Conservation (phyloP, 805 yeast species). For the Debaryomyces hansenii region DNA sequence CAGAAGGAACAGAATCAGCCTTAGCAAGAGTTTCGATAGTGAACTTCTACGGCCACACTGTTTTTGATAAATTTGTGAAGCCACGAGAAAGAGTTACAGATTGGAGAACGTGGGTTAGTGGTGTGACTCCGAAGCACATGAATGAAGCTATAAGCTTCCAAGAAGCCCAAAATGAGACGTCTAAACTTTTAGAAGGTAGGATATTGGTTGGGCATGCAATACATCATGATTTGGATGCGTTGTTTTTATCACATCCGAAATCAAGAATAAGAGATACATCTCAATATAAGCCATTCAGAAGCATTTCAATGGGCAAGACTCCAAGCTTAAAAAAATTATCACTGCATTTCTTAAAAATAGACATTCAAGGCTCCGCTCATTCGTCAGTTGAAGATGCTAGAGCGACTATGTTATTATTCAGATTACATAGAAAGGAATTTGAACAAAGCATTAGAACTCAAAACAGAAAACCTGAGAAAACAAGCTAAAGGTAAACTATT, state of each 20-base stretch:
- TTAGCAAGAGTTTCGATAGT: slow-evolving; percentile 88
- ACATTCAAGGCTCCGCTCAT: slow-evolving; percentile 75
- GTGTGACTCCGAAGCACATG: slow-evolving; percentile 73
- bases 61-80: slow-evolving; percentile 72
- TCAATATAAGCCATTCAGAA: slow-evolving; percentile 54
- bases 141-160: slow-evolving; percentile 62
- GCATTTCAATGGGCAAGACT: slow-evolving; percentile 62
- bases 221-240: slow-evolving; percentile 70
- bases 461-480: not conserved
- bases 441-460: slow-evolving; percentile 36
- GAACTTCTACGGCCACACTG: slow-evolving; percentile 70
- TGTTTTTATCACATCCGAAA: slow-evolving; percentile 68
- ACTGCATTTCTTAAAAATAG: slow-evolving; percentile 52
- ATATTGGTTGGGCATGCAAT: slow-evolving; percentile 85
- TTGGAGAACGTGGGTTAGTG: slow-evolving; percentile 93
- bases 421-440: slow-evolving; percentile 60
- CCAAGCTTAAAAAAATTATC: slow-evolving; percentile 73
- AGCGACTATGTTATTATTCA: slow-evolving; percentile 81
- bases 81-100: slow-evolving; percentile 79
- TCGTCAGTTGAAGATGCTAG: slow-evolving; percentile 90
- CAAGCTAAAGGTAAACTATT: not conserved
- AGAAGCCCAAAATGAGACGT: slow-evolving; percentile 61
- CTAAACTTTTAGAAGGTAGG: slow-evolving; percentile 52
- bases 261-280: slow-evolving; percentile 73
- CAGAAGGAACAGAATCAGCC: slow-evolving; percentile 65